Base-by-base conservation (phyloP, 306 rosid species). In the Hippophae tibetana region DNA sequence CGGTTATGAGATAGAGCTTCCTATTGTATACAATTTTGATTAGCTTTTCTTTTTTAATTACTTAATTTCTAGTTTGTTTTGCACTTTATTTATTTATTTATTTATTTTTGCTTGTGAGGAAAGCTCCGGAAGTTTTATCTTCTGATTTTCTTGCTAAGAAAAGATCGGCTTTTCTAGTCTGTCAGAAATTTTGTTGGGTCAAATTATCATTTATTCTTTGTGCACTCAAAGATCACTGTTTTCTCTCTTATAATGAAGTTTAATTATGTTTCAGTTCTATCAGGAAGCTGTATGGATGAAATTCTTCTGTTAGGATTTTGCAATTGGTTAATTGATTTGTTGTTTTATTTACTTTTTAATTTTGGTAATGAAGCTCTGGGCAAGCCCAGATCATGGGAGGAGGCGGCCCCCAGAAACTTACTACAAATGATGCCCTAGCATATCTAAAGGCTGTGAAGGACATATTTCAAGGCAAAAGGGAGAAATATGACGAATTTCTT, bases 391-490 rank as follows among this genome's bases (percentile, higher is more conserved):
- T 80, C 84, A 50, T 72, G 72, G 81, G 74, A 61, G 90, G 79
- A 43, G 79, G 81, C 43, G 78, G 65, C 75, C 50, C 81, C 27
- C 99, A 88, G 79, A 93, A 88, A 67, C 79, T 88, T 53, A 93
- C 99, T 42, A 88, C 97, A 51, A 86, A 84, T 61, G 99, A 93
- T 57, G 99, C 99, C 68, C 74, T 93, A 43, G 70, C 87, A 0
- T 93, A 93, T 79, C 95, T 93, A 53, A 88, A 93, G 77, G 96
- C 95, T 1, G 97, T 93, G 51, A 93, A 93, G 86, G 97, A 88
- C 76, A 93, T 88, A 58, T 93, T 93, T 86, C 90, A 88, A 62
- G 95, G 88, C 77, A 82, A 88, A 52, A 82, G 76, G 78, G 95
- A 84, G n/a, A 84, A 93, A 47, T 93, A 93, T 42, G 99, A 93